Percentiles rank a stretch among this genome's conserved stretches.
These are phyloP conservation scores for Suillus brevipes DNA, from an alignment of 768 basidiomycete species.

Conservation along the genomic window DNA sequence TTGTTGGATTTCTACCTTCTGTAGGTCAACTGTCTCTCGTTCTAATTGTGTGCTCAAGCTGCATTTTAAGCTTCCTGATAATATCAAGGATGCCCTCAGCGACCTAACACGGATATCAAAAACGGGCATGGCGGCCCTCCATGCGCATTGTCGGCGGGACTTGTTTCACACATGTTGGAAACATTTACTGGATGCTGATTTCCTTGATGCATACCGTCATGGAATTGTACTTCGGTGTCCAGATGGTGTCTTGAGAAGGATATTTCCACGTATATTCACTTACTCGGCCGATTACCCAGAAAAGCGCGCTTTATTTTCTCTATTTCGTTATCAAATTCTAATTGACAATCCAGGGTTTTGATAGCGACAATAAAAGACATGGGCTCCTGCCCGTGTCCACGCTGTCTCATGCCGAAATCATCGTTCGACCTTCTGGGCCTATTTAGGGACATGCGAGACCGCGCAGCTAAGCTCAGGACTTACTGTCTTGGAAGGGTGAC, in stretches of 20 bases:
- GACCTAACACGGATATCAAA: neutral
- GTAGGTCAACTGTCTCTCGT: neutral
- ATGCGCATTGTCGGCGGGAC: too few relatives aligned
- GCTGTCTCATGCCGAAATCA: neutral
- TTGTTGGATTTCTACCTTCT: slow-evolving; percentile 22
- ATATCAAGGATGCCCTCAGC: slow-evolving; percentile 11
- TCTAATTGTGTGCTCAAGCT: too few relatives aligned
- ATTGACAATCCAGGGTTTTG: neutral
- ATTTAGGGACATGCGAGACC: too few relatives aligned
- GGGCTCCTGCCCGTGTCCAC: neutral
- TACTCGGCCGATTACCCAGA: too few relatives aligned
- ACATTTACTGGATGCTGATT: too few relatives aligned
- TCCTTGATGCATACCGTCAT: too few relatives aligned
- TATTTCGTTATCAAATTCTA: neutral
- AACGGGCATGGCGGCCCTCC: neutral
- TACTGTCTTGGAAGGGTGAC: too few relatives aligned
- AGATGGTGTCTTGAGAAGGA: slow-evolving; percentile 15
- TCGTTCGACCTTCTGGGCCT: too few relatives aligned
- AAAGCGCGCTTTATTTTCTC: neutral
- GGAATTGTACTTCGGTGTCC: slow-evolving; percentile 24
- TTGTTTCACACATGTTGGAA: too few relatives aligned
- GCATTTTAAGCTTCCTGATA: slow-evolving; percentile 19
- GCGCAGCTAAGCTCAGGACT: too few relatives aligned
- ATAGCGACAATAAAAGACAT: neutral
- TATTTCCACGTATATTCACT: neutral